These are phyloP conservation scores for Rubroshorea leprosula DNA, from an alignment of 345 rosid species.

Conservation along the genomic window DNA sequence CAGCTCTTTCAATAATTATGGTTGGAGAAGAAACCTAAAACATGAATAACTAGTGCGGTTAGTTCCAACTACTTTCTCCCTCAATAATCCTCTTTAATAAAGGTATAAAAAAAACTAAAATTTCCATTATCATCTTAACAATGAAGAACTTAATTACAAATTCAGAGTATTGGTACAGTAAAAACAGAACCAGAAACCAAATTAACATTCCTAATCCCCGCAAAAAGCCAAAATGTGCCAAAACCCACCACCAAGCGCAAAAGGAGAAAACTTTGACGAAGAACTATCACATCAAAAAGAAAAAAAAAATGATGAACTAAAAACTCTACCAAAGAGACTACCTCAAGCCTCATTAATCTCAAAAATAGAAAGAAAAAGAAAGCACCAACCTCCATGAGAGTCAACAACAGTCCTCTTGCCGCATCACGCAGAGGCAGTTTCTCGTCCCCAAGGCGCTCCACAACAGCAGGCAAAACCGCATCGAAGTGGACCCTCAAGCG, in stretches of 20 bases:
- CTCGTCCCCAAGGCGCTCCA: constrained; percentile 77
- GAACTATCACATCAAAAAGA: too few species aligned
- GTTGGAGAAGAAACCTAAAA: constrained; percentile 91
- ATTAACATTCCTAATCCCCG: too few species aligned
- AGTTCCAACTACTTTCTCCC: background rate
- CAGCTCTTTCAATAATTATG: constrained; percentile 85
- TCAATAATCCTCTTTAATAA: background rate
- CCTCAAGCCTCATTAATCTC: background rate
- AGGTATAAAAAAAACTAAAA: background rate
- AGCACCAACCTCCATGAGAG: constrained; percentile 87
- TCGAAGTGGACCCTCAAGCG: constrained; percentile 85
- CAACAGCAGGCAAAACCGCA: constrained; percentile 82
- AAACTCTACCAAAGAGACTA: background rate
- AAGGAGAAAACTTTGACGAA: too few species aligned
- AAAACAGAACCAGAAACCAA: background rate
- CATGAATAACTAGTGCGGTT: background rate
- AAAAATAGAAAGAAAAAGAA: background rate
- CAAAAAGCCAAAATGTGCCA: constrained; percentile 1
- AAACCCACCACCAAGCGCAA: too few species aligned
- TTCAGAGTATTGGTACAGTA: too few species aligned
- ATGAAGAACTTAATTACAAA: too few species aligned
- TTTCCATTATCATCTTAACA: too few species aligned
- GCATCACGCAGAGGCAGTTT: constrained; percentile 91
- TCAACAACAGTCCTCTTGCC: constrained; percentile 81
- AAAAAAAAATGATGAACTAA: background rate